A percentile compares a stretch with the other conserved stretches of the same genome.
Conservation (phyloP, 164 flowering plant species). For the Piper betle region DNA sequence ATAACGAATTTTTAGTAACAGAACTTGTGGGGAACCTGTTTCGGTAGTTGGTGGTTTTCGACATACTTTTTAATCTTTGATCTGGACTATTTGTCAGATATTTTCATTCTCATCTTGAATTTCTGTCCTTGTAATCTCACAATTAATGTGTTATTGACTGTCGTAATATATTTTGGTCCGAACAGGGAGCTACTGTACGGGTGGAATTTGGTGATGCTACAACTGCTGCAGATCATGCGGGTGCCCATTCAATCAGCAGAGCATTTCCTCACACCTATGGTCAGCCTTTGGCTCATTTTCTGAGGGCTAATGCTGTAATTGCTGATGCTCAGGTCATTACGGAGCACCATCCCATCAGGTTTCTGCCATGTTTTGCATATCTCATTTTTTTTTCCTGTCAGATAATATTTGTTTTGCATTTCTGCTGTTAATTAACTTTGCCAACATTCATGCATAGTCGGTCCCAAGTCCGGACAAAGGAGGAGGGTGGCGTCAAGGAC, state of each 20-base stretch:
- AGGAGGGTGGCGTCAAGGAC: background rate
- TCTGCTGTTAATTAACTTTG: background rate
- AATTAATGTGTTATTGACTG: no score
- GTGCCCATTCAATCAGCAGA: conserved; percentile 8
- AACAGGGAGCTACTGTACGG: background rate
- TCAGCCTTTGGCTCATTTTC: conserved; percentile 9
- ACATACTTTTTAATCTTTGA: no score
- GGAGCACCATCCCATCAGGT: background rate
- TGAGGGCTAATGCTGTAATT: background rate
- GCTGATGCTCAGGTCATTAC: no score
- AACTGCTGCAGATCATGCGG: conserved; percentile 9
- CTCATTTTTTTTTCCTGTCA: conserved; percentile 1
- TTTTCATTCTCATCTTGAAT: no score
- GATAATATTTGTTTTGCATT: conserved; percentile 5
- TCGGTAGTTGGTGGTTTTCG: no score
- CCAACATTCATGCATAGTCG: no score
- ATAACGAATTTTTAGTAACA: no score
- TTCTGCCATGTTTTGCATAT: conserved; percentile 1
- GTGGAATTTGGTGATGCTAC: conserved; percentile 14
- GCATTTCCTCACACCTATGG: conserved; percentile 5
- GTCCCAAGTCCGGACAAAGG: background rate
- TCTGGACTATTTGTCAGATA: no score
- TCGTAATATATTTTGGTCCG: no score
- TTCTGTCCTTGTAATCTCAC: no score
- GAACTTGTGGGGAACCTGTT: no score